phyloP scores from a whole-genome alignment of 2,329 filamentous ascomycete genomes.

The Diaporthe velutina region DNA sequence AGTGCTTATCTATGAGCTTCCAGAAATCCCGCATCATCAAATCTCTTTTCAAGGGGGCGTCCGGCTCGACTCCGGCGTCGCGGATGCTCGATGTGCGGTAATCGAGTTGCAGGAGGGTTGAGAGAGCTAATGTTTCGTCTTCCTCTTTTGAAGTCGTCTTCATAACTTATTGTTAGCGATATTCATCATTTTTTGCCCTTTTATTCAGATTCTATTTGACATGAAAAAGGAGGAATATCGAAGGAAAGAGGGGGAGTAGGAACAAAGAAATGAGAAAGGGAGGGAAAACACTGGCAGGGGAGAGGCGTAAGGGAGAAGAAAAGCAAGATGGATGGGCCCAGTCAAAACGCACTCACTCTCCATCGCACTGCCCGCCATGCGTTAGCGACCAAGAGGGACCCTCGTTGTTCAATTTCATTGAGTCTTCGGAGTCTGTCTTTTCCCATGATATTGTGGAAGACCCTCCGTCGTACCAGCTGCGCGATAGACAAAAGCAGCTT shows the following conservation, averaged over 20 bases:
- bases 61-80: neutral
- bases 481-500: neutral
- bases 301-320: no score
- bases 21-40: neutral
- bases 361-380: neutral
- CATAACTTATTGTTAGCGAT: neutral
- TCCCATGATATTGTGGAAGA: neutral
- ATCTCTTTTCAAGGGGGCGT: neutral
- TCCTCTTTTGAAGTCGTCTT: neutral
- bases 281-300: no score
- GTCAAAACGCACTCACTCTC: neutral
- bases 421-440: neutral
- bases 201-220: no score
- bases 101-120: neutral
- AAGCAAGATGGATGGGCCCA: neutral
- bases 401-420: neutral
- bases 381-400: neutral
- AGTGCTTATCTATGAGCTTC: neutral
- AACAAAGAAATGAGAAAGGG: no score
- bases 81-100: neutral
- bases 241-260: no score
- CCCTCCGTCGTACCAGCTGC: neutral
- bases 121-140: neutral
- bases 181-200: neutral
- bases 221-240: no score